phyloP scores from a whole-genome alignment of 176 grass and related monocot species.

The Oryza australiensis region DNA sequence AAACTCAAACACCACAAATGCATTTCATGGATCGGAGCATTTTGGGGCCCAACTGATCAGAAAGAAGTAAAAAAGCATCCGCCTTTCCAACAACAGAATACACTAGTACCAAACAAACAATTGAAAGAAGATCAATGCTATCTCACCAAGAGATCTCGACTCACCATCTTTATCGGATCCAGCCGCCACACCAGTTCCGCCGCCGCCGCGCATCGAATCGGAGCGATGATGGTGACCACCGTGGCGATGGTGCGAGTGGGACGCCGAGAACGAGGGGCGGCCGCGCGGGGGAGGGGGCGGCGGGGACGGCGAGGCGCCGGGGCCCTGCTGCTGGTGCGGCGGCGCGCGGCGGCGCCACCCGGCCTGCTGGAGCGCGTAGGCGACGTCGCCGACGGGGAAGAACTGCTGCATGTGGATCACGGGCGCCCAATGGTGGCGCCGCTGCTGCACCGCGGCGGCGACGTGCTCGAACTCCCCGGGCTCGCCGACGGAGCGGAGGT shows the following conservation, averaged over 20 bases:
- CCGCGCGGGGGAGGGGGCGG: slow-evolving; percentile 34
- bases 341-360: slow-evolving; percentile 52
- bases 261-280: slow-evolving; percentile 33
- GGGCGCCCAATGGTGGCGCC: slow-evolving; percentile 75
- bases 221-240: slow-evolving; percentile 32
- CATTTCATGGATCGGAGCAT: background rate
- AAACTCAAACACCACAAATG: background rate
- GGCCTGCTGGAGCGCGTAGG: slow-evolving; percentile 68
- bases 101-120: slow-evolving; percentile 15
- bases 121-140: slow-evolving; percentile 5
- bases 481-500: slow-evolving; percentile 63
- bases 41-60: slow-evolving; percentile 2
- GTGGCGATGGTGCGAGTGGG: slow-evolving; percentile 35
- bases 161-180: slow-evolving; percentile 57
- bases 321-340: slow-evolving; percentile 31
- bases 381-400: slow-evolving; percentile 76
- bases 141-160: slow-evolving; percentile 9
- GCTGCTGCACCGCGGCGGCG: slow-evolving; percentile 59
- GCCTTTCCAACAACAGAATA: slow-evolving; percentile 7
- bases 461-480: slow-evolving; percentile 79
- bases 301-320: slow-evolving; percentile 19
- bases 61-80: background rate
- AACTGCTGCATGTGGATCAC: slow-evolving; percentile 96
- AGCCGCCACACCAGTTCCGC: background rate
- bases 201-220: slow-evolving; percentile 25